Evolutionary conservation across 163 green algal genomes (phyloP), one percentile per base, ranked within the genome.

Genomic region (Chlorella variabilis): DNA sequence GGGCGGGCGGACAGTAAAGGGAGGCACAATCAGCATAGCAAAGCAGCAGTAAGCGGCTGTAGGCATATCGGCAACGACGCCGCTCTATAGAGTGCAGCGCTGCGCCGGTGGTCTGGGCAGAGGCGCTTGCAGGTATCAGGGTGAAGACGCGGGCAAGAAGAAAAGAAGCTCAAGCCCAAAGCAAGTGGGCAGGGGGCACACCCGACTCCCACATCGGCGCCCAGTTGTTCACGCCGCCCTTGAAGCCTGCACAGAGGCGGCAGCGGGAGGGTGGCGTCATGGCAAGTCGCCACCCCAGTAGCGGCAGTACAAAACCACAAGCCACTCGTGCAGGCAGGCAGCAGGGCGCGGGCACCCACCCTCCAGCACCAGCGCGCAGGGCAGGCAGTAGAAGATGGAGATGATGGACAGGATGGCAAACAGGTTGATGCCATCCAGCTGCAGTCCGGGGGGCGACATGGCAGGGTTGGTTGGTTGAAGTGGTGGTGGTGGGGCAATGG

Each of bases 381-480:
- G 96, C 25, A 90, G 76, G 80, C 94, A 95, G 86, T 94, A 97
- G 15, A 96, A 20, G 41, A 98, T 86, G 13, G 93, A 96, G 4
- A 93, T 87, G 70, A 98, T 96, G 31, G 76, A 89, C 25, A 89
- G 73, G 34, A 90, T 63, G 42, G 74, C 80, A 85, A 98, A 98
- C 51, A 98, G 89, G 89, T 98, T 98, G 89, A 98, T 97, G 71
- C 95, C 96, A 75, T 97, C 93, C 23, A 98, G 93, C 77, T 97
- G 77, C 38, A n/a, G 61, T 27, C 1, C n/a, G 42, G 76, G 5
- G 65, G 36, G 27, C 17, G 8, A 59, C 17, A 13, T 5, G 34
- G 36, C 36, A 58, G 25, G 18, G 13, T 1, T 11, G 45, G 45
- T 23, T 54, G 45, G 15, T 54, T 54, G 45, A 54, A 54, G n/a